phyloP scores from a whole-genome alignment of 345 rosid species.

The Jatropha curcas region DNA sequence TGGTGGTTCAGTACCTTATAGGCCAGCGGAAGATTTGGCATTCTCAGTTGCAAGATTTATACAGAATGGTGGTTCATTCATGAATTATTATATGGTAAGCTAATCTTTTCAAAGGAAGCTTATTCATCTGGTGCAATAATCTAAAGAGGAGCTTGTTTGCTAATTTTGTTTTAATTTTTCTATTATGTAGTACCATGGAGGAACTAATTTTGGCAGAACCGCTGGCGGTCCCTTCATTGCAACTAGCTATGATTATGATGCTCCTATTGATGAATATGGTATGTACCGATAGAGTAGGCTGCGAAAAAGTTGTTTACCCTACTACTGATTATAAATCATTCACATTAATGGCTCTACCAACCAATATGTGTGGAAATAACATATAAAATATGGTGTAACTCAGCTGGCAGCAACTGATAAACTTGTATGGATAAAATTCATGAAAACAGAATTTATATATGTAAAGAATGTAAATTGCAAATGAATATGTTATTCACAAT shows the following conservation, averaged over 20 bases:
- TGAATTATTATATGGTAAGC: constrained; percentile 49
- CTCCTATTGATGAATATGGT: constrained; percentile 55
- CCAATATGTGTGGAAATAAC: neutral
- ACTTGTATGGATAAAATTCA: neutral
- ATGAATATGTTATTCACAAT: neutral
- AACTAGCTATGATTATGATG: constrained; percentile 55
- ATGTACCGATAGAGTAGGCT: constrained; percentile 4
- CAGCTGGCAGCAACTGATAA: constrained; percentile 5
- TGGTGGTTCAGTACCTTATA: constrained; percentile 44
- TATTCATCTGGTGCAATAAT: neutral
- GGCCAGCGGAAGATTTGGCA: constrained; percentile 52
- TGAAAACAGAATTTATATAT: too few relatives aligned
- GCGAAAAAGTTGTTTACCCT: neutral
- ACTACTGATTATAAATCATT: neutral
- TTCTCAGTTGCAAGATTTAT: constrained; percentile 50
- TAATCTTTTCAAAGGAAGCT: neutral
- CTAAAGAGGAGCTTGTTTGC: neutral
- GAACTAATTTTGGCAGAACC: constrained; percentile 53
- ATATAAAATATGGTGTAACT: neutral
- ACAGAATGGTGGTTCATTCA: constrained; percentile 43
- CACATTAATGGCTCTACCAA: constrained; percentile 11
- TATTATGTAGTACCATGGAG: constrained; percentile 47
- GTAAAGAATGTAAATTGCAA: neutral
- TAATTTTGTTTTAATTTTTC: neutral
- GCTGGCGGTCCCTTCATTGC: constrained; percentile 51